Evolutionary conservation across 2,329 filamentous ascomycete genomes (phyloP).

Genomic region (Coniochaeta sp.): DNA sequence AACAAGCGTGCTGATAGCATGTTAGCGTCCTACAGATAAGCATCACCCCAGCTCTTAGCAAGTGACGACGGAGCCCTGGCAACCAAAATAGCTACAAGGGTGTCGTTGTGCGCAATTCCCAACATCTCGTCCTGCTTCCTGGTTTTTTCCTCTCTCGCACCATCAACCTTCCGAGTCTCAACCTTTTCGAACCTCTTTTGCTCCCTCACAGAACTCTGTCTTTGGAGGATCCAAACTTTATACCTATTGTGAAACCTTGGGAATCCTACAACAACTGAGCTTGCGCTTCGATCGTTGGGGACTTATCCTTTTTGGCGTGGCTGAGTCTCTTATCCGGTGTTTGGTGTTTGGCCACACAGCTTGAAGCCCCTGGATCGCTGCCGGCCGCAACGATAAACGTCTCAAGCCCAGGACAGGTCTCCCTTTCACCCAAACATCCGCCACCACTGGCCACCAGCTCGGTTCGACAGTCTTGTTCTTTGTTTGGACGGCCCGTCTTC

Average conservation of each 20-base stretch:
- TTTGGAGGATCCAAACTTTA: not conserved
- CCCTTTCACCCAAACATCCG: not conserved
- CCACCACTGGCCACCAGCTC: not conserved
- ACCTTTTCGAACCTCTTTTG: not conserved
- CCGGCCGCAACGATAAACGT: slow-evolving; percentile 1
- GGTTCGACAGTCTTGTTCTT: not conserved
- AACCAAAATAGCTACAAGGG: slow-evolving; percentile 1
- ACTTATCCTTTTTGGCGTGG: not conserved
- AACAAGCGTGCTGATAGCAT: no score
- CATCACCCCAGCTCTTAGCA: not conserved
- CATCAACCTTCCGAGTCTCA: no score
- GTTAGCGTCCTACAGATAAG: not conserved
- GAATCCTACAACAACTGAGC: not conserved
- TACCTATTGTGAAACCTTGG: not conserved
- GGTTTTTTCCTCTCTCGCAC: not conserved
- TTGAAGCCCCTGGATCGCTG: not conserved
- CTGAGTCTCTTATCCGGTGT: not conserved
- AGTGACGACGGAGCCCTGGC: not conserved
- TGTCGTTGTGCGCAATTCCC: not conserved
- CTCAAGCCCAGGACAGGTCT: not conserved
- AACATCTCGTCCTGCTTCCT: not conserved
- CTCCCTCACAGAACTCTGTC: not conserved
- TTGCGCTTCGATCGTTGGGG: not conserved
- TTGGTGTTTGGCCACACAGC: not conserved
- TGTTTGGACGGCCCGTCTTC: not conserved